Base-by-base conservation (phyloP, 306 rosid genomes). In the Parietaria judaica region DNA sequence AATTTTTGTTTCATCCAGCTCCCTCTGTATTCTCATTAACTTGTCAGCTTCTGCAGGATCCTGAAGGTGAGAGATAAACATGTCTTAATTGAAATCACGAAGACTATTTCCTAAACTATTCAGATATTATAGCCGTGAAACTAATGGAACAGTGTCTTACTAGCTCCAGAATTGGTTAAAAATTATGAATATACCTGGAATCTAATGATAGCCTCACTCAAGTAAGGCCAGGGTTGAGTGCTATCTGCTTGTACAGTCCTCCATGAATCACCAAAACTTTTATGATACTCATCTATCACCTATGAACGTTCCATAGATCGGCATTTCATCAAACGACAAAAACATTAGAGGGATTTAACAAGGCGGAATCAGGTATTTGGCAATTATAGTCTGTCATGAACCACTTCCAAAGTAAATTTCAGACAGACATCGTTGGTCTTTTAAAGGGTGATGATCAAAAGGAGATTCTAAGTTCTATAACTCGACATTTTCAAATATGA, bases 21-120 rank as follows among this genome's bases (percentile, higher is more conserved):
- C 98, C 80, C 89, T 75, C 85, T 91, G 96, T 68, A 91, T 88
- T 80, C 64, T 91, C 87, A 91, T 54, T 81, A 91, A 80, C 84
- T 88, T 91, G 75, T 91, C 98, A 64, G 98, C 98, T 73, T 91
- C 98, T 11, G 95, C 92, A 69, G 98, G 98, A 57, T 88, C 96
- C 96, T 91, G 90, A 61, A 23, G 58, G 61, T 64, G 57, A 41
- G 74, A 58, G 38, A 76, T 35, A 49, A n/a, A 17, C 6, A 5
- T 17, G 14, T 3, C 39, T 41, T 4, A 46, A 55, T 56, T 11
- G 17, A 44, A 8, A 5, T 47, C 11, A 7, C 34, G 8, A 5
- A 10, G 12, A 14, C 58, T 6, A 10, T 11, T 10, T 49, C 15
- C 15, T 49, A 49, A 0, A 49, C 2, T 7, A 11, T 49, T 49